Evolutionary conservation across 352 stramenopile species (phyloP), one percentile per base, ranked within the genome.

Genomic region (Thalassiosira sp.): DNA sequence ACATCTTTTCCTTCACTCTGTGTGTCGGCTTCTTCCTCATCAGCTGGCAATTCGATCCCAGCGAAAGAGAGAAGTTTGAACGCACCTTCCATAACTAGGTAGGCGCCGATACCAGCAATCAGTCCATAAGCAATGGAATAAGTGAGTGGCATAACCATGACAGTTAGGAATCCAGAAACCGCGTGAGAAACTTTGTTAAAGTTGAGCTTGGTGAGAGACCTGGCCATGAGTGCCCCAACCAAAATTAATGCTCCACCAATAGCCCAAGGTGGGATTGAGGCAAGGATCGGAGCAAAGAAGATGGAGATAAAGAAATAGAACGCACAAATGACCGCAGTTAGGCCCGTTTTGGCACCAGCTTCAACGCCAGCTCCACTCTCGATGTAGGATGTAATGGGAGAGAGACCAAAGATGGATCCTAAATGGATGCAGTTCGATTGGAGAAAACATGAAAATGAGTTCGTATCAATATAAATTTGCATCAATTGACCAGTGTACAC

Each of bases 101-200:
- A 90, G 2, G 45, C 57, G 16, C 65, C 56, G 45, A 87, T 79
- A 22, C 83, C 83, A 42, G 67, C 82, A 72, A 89, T 86, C 8
- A 89, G 57, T 22, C 89, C 89, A 45, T 94, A 90, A 0, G 86
- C 79, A 51, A 95, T 94, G 18, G 71, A 90, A 49, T 93, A 94
- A 2, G 90, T 94, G 58, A 95, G 86, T 11, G 90, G 89, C 87
- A 94, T 94, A 10, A 93, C 60, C 5, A 91, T 90, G 0, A 94
- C 65, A 18, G 89, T 94, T 2, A 93, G 22, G 73, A 95, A 95
- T 6, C 88, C 90, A 13, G 88, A 85, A 8, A 90, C 64, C 10
- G 88, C 85, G 49, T 91, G 75, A 35, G 69, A 51, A 24, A 86
- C 73, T 57, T 87, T 76, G 18, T 91, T 61, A 82, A 85, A 94